phyloP scores from a whole-genome alignment of 768 basidiomycete genomes.

The Tulasnella sp. region DNA sequence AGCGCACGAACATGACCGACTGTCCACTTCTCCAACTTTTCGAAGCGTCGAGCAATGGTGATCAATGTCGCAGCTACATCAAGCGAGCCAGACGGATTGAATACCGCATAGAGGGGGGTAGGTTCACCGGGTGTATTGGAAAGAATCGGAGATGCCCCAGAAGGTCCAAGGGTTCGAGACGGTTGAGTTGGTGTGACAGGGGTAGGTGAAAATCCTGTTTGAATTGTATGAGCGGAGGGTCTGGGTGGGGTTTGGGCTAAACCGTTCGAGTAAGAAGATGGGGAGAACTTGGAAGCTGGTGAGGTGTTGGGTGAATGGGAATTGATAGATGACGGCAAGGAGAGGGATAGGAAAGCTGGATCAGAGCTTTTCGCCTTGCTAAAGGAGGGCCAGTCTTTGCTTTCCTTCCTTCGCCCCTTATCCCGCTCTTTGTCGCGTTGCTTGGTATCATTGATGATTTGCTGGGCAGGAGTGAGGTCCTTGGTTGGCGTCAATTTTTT shows the following conservation, averaged over 20 bases:
- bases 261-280: constrained; percentile 20
- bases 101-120: constrained; percentile 66
- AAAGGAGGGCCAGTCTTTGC: constrained; percentile 42
- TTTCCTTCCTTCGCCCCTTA: constrained; percentile 20
- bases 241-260: constrained; percentile 32
- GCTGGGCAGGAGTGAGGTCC: constrained; percentile 68
- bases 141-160: constrained; percentile 13
- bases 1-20: constrained; percentile 77
- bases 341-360: constrained; percentile 38
- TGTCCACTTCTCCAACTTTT: constrained; percentile 83
- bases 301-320: constrained; percentile 55
- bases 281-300: constrained; percentile 1
- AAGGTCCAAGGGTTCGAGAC: constrained; percentile 2
- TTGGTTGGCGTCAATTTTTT: constrained; percentile 67
- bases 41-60: constrained; percentile 64
- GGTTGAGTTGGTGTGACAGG: constrained; percentile 6
- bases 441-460: constrained; percentile 64
- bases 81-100: constrained; percentile 51
- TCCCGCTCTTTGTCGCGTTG: constrained; percentile 37
- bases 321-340: constrained; percentile 42
- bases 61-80: constrained; percentile 65
- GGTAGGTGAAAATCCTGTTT: constrained; percentile 33
- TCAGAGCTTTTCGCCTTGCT: constrained; percentile 42
- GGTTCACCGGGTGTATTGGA: not conserved
- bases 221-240: constrained; percentile 21